Percentiles rank a stretch among this genome's conserved stretches.
Evolutionary conservation across 139 green algal genomes (phyloP).

Genomic region (Tetraselmis chui): DNA sequence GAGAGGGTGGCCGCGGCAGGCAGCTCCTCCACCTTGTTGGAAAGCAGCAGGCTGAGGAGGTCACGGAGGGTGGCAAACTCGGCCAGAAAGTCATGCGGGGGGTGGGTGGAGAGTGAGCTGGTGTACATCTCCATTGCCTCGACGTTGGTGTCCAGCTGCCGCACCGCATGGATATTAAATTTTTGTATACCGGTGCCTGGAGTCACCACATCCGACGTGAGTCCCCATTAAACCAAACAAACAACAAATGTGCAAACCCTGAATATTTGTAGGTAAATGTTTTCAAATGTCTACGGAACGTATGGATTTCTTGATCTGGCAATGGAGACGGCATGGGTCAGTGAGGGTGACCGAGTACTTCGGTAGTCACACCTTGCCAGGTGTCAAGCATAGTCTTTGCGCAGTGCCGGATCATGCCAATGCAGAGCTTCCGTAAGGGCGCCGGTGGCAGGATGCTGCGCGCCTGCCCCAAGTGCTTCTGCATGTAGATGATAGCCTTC

Average conservation of each 20-base stretch:
- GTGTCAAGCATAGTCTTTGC: not conserved
- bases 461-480: not conserved
- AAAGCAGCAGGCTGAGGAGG: not conserved
- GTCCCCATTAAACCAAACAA: too few relatives aligned
- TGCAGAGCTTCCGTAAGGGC: not conserved
- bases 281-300: too few relatives aligned
- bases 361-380: not conserved
- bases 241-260: too few relatives aligned
- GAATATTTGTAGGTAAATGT: too few relatives aligned
- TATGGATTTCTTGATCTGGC: too few relatives aligned
- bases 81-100: not conserved
- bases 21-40: not conserved
- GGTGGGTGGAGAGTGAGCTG: not conserved
- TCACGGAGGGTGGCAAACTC: not conserved
- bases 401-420: not conserved
- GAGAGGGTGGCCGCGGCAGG: not conserved
- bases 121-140: not conserved
- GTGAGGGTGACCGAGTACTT: too few relatives aligned
- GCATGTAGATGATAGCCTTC: not conserved
- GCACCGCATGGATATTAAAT: not conserved
- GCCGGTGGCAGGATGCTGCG: not conserved
- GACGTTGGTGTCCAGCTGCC: not conserved
- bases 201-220: too few relatives aligned
- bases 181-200: not conserved
- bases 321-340: too few relatives aligned